Conservation (phyloP, 2,329 filamentous ascomycete genomes). For the Phialemoniopsis sp. region DNA sequence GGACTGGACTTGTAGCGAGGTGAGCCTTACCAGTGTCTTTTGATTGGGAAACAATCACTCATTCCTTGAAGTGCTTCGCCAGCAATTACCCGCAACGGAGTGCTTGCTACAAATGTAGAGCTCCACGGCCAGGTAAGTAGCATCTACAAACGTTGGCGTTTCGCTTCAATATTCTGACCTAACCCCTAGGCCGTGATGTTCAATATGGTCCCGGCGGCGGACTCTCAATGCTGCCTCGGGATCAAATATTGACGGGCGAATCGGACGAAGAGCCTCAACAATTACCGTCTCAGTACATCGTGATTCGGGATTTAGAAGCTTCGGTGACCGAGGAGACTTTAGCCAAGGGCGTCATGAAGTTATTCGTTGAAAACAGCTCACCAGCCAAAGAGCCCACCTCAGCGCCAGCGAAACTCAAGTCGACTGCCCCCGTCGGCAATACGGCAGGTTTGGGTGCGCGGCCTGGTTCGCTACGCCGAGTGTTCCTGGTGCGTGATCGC, state of each 20-base stretch:
- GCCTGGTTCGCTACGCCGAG: constrained; percentile 69
- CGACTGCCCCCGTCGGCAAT: constrained; percentile 51
- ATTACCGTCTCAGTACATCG: constrained; percentile 68
- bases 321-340: constrained; percentile 70
- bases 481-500: constrained; percentile 73
- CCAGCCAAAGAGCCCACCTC: constrained; percentile 36
- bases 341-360: constrained; percentile 67
- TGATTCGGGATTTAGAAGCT: constrained; percentile 67
- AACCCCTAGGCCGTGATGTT: not conserved
- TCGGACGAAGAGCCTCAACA: constrained; percentile 40
- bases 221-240: constrained; percentile 14
- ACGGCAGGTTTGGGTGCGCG: constrained; percentile 63
- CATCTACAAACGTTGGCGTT: not conserved
- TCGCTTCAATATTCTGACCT: not conserved
- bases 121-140: constrained; percentile 43
- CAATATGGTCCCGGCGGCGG: constrained; percentile 5
- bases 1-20: constrained; percentile 32
- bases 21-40: constrained; percentile 10
- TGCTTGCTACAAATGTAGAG: constrained; percentile 56
- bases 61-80: constrained; percentile 39
- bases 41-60: not conserved
- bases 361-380: constrained; percentile 59
- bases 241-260: constrained; percentile 34
- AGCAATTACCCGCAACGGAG: constrained; percentile 52
- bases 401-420: constrained; percentile 50